phyloP scores from a whole-genome alignment of 2,329 filamentous ascomycete genomes.

The Colletotrichum aenigma region DNA sequence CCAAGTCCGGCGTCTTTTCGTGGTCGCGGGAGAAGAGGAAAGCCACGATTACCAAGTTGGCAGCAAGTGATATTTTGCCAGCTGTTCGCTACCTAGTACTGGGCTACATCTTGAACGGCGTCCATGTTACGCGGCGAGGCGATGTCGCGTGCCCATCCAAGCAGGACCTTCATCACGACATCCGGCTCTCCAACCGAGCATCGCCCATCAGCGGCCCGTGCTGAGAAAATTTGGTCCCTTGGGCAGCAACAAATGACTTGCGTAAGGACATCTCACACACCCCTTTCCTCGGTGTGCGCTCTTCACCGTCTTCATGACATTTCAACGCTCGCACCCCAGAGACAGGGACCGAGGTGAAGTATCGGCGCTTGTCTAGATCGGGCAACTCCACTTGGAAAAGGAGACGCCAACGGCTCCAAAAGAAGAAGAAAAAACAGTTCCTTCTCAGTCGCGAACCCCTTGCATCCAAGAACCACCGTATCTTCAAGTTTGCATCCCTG shows the following conservation, averaged over 20 bases:
- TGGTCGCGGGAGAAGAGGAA: background rate
- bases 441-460: background rate
- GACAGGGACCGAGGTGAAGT: background rate
- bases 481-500: background rate
- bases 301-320: background rate
- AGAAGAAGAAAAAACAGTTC: background rate
- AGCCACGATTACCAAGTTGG: background rate
- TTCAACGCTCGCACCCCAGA: background rate
- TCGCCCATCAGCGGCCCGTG: background rate
- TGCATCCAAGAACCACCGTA: background rate
- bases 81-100: background rate
- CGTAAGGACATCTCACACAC: background rate
- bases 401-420: background rate
- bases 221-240: background rate
- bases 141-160: background rate
- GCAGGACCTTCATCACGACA: background rate
- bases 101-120: background rate
- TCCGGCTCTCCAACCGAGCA: background rate
- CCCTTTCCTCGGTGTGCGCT: background rate
- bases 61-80: background rate
- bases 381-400: constrained; percentile 9
- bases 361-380: background rate
- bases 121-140: background rate
- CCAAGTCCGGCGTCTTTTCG: background rate
- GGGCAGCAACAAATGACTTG: background rate